phyloP scores from a whole-genome alignment of 2,329 filamentous ascomycete species.

The Dothidotthia symphoricarpi region DNA sequence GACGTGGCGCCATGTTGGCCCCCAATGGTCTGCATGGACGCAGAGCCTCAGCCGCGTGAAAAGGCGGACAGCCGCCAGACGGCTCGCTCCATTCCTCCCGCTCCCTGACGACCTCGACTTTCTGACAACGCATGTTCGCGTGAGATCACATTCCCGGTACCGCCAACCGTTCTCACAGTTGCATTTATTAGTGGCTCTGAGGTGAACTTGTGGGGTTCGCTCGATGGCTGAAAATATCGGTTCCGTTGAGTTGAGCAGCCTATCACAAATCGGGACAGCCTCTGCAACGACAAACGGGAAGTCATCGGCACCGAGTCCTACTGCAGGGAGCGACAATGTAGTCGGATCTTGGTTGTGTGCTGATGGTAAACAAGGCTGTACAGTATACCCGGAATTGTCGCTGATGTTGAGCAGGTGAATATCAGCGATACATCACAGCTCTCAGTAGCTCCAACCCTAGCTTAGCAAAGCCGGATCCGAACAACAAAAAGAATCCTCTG shows the following conservation, averaged over 20 bases:
- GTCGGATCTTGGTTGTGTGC: constrained; percentile 32
- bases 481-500: constrained; percentile 22
- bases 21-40: constrained; percentile 21
- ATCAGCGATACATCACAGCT: constrained; percentile 30
- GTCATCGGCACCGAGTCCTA: constrained; percentile 6
- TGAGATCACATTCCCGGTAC: neutral
- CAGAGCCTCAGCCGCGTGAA: constrained; percentile 22
- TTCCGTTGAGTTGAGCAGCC: constrained; percentile 4
- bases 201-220: neutral
- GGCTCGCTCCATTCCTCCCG: constrained; percentile 10
- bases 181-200: neutral
- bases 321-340: neutral
- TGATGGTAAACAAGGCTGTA: constrained; percentile 14
- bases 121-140: neutral
- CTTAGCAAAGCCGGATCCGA: constrained; percentile 30
- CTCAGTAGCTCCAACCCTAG: constrained; percentile 32
- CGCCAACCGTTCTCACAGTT: neutral
- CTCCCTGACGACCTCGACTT: constrained; percentile 2
- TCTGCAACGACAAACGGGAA: constrained; percentile 2
- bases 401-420: constrained; percentile 22
- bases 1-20: constrained; percentile 21
- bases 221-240: constrained; percentile 5
- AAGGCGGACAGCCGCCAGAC: constrained; percentile 10
- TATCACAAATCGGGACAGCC: constrained; percentile 1
- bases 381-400: neutral